These are phyloP conservation scores for Pythium scleroteichum DNA, from an alignment of 352 stramenopile species.

Conservation along the genomic window DNA sequence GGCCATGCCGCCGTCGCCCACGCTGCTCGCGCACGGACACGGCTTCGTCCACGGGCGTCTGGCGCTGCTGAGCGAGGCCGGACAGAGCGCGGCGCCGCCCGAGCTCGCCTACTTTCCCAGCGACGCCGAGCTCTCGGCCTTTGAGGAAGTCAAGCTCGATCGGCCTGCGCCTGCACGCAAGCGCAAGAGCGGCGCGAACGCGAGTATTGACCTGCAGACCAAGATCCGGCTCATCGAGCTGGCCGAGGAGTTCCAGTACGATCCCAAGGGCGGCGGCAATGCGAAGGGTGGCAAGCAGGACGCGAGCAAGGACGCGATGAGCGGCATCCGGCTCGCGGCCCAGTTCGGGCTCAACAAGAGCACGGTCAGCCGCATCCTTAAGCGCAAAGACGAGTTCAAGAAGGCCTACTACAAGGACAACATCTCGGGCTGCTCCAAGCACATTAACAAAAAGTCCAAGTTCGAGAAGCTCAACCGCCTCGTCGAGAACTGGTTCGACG, in stretches of 20 bases:
- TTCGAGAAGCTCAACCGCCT: conserved; percentile 82
- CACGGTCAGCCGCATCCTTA: conserved; percentile 83
- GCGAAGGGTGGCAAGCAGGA: neutral
- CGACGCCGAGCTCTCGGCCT: conserved; percentile 9
- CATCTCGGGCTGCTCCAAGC: conserved; percentile 78
- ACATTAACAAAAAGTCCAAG: conserved; percentile 89
- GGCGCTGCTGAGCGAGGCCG: conserved; percentile 19
- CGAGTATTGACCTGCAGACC: conserved; percentile 80
- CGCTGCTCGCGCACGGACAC: conserved; percentile 18
- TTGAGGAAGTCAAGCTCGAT: neutral
- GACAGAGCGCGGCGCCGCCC: conserved; percentile 9
- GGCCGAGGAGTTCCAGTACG: conserved; percentile 80
- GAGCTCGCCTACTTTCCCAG: conserved; percentile 14
- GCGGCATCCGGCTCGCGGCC: conserved; percentile 66
- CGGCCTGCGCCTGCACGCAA: conserved; percentile 27
- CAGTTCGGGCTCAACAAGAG: conserved; percentile 84
- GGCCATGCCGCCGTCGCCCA: conserved; percentile 27
- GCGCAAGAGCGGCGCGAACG: conserved; percentile 58
- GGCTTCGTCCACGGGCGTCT: conserved; percentile 8
- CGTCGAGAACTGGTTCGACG: conserved; percentile 84
- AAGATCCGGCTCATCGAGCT: conserved; percentile 86
- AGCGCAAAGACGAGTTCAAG: conserved; percentile 87
- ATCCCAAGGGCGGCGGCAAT: conserved; percentile 40
- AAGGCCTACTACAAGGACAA: conserved; percentile 88
- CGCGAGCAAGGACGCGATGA: conserved; percentile 47